Evolutionary conservation across 371 early-diverging fungal genomes (phyloP), one percentile per base, ranked within the genome.

Genomic region (Blastocladiella emersonii): DNA sequence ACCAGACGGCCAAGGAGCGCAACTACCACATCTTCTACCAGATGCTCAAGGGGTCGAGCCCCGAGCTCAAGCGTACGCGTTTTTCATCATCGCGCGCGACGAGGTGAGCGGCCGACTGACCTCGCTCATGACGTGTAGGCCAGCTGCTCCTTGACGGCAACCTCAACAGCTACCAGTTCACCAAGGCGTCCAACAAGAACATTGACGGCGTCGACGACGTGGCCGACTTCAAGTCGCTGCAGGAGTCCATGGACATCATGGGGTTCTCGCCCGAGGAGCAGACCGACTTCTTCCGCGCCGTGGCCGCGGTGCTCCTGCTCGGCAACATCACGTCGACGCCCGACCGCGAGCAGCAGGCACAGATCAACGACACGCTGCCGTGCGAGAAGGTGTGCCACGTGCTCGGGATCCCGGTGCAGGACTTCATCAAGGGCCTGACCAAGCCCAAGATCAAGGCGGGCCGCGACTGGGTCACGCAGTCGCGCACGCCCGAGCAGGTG

Each of bases 21-120:
- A 98, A 93, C 76, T 99, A 94, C 70, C 99, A 99, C 71, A 85
- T 99, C 48, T 99, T 99, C 72, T 99, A 99, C 76, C 95, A 98
- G 75, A 71, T 99, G 10, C 70, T 98, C 70, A 89, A 84, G 69
- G 93, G 93, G 17, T 90, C 91, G 12, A 70, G 85, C 13, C 67
- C 75, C 8, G 83, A 82, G 37, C 64, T 83, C 34, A 88, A 87
- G 66, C 68, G 77, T 77, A 70, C 64, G 63, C 30, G n/a, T 25
- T 44, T 66, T 27, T 35, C 21, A 57, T 37, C 17, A 65, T n/a
- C n/a, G n/a, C n/a, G n/a, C n/a, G n/a, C n/a, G n/a, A n/a, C n/a
- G n/a, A 41, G 7, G 25, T 21, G 60, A 10, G 32, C 23, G 17
- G 6, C 4, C 30, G 23, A 3, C 35, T 44, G 25, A 15, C 34